Evolutionary conservation across 2,329 filamentous ascomycete species (phyloP), one percentile per base, ranked within the genome.

Genomic region (Coniochaeta prunicola): DNA sequence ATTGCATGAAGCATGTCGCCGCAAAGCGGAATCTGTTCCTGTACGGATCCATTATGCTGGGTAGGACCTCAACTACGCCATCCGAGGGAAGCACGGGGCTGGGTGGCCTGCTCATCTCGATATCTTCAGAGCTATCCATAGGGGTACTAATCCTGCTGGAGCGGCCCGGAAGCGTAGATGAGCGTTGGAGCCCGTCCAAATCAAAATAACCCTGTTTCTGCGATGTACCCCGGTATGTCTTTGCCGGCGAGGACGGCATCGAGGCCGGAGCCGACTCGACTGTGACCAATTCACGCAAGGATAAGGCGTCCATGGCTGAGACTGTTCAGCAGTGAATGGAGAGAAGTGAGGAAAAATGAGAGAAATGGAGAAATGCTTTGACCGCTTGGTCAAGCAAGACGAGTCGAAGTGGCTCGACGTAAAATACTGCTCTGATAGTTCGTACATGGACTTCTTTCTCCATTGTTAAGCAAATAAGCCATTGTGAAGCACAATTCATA

Each of bases 21-120:
- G 86, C 68, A 28, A 92, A 76, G 34, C 90, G 78, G 74, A 81
- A 92, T 61, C 83, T 85, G 70, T 91, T 92, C 81, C 85, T 89
- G 12, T 79, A 77, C 12, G 83, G 82, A 19, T 83, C 77, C 62
- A 78, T 85, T 60, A 84, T 80, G 61, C 78, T 86, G 55, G 84
- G 83, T 33, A 84, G 68, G 3, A 78, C 70, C 50, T 80, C 76
- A 1, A 76, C n/a, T n/a, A n/a, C 75, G 8, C 71, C 76, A 8
- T 76, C 73, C 1, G 53, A 26, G 12, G 53, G 53, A 2, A 56
- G 2, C 1, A 65, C 19, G 4, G 81, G 82, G 7, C 76, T 81
- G 6, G 74, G 65, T 2, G 82, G 80, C 15, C 78, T 71, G 65
- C 81, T 87, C 67, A 77, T 79, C 64, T 87, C 84, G 1, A 84